Evolutionary conservation across 2,329 filamentous ascomycete genomes (phyloP).

Genomic region (Bipolaris victoriae): DNA sequence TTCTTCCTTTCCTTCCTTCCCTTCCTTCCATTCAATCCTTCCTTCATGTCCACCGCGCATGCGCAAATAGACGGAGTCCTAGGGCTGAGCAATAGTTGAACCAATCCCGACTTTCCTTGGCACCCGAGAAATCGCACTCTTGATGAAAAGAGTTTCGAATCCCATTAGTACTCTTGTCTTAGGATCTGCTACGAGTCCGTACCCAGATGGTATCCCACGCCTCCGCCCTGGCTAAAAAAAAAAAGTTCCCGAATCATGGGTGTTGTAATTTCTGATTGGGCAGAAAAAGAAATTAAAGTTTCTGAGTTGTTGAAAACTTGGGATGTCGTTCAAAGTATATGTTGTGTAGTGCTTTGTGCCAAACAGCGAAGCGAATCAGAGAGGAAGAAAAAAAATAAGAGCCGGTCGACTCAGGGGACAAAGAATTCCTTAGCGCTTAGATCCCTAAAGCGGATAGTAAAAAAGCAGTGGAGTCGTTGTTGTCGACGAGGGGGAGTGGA

Average conservation of each 20-base stretch:
- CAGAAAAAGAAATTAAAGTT: constrained; percentile 7
- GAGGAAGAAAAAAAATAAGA: neutral
- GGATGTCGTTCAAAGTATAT: too few species aligned
- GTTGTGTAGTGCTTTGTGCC: too few species aligned
- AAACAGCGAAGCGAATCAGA: neutral
- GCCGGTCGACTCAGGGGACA: neutral
- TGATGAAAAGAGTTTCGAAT: neutral
- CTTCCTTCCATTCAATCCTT: constrained; percentile 12
- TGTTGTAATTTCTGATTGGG: constrained; percentile 18
- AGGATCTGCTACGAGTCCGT: constrained; percentile 49
- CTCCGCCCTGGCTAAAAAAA: constrained; percentile 34
- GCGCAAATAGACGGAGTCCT: constrained; percentile 42
- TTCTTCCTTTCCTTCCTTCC: constrained; percentile 17
- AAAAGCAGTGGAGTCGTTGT: too few species aligned
- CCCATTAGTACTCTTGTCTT: constrained; percentile 16
- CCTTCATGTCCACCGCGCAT: constrained; percentile 27
- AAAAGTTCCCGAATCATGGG: constrained; percentile 30
- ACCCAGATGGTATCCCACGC: constrained; percentile 47
- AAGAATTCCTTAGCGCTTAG: too few species aligned
- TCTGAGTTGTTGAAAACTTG: neutral
- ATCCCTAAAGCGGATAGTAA: too few species aligned
- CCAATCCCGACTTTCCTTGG: constrained; percentile 33
- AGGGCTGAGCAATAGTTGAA: constrained; percentile 48
- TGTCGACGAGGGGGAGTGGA: too few species aligned
- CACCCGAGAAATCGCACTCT: constrained; percentile 12